phyloP scores from a whole-genome alignment of 2,329 filamentous ascomycete species.

The Mycocentrospora acerina region DNA sequence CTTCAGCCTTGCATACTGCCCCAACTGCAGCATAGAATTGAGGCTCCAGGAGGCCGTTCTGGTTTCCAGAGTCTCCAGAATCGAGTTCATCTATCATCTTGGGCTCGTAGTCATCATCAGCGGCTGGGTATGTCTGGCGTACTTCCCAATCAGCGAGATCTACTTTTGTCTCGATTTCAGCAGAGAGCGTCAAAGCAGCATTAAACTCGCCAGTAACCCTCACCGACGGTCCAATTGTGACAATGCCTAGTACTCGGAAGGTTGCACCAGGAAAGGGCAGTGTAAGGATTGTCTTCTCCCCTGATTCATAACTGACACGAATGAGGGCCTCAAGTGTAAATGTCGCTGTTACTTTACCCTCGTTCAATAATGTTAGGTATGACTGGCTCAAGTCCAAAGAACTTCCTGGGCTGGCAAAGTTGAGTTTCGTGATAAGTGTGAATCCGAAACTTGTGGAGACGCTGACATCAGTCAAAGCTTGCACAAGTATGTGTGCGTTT shows the following conservation, averaged over 20 bases:
- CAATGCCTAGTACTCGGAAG: slow-evolving; percentile 10
- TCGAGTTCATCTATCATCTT: slow-evolving; percentile 3
- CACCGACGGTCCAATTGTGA: slow-evolving; percentile 8
- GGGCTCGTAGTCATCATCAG: slow-evolving; percentile 1
- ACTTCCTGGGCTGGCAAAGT: slow-evolving; percentile 1
- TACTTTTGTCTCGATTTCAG: slow-evolving; percentile 4
- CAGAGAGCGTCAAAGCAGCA: slow-evolving; percentile 2
- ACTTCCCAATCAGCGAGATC: slow-evolving; percentile 8
- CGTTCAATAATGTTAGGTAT: slow-evolving; percentile 7
- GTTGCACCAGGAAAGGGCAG: slow-evolving; percentile 7
- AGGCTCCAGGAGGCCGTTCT: slow-evolving; percentile 4
- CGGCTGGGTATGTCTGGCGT: slow-evolving; percentile 1
- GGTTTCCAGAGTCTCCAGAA: slow-evolving; percentile 4
- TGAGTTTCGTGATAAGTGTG: slow-evolving; percentile 8
- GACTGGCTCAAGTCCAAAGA: slow-evolving; percentile 6
- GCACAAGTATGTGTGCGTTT: slow-evolving; percentile 3
- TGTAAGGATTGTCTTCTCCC: slow-evolving; percentile 5
- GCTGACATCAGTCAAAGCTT: slow-evolving; percentile 5
- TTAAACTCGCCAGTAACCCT: slow-evolving; percentile 3
- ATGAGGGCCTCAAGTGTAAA: slow-evolving; percentile 7
- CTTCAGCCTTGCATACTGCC: slow-evolving; percentile 1
- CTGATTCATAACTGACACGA: slow-evolving; percentile 1
- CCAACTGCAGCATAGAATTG: slow-evolving; percentile 5
- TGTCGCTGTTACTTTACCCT: slow-evolving; percentile 5
- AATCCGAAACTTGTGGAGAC: slow-evolving; percentile 7